A percentile compares a stretch with the other conserved stretches of the same genome.
Evolutionary conservation across 495 filamentous ascomycete species (phyloP).

Genomic region (Elasticomyces elasticus): DNA sequence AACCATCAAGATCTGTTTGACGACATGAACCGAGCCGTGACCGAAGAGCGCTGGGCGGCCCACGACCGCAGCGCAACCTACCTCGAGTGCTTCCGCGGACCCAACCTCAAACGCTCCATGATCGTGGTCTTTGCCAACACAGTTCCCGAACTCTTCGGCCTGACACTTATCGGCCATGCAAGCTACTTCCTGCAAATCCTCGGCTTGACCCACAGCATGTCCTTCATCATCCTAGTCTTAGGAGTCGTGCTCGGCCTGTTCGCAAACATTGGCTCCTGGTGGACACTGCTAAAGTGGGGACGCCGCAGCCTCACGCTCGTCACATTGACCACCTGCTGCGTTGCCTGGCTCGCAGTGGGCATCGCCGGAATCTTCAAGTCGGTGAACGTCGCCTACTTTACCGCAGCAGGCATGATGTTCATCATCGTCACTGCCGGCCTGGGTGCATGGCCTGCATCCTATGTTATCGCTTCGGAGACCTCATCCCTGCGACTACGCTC

Average conservation of each 20-base stretch:
- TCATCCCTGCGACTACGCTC: slow-evolving; percentile 65
- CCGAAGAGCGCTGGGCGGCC: not conserved
- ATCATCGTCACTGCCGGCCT: slow-evolving; percentile 59
- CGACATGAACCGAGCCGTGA: not conserved
- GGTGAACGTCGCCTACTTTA: slow-evolving; percentile 28
- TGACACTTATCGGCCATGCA: slow-evolving; percentile 46
- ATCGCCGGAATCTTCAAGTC: slow-evolving; percentile 41
- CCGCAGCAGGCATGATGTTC: slow-evolving; percentile 59
- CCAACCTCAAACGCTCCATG: slow-evolving; percentile 28
- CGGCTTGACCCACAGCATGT: slow-evolving; percentile 44
- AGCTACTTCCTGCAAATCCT: slow-evolving; percentile 57
- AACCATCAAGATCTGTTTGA: slow-evolving; percentile 3
- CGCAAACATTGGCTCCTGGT: slow-evolving; percentile 61
- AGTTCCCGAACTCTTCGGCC: slow-evolving; percentile 11
- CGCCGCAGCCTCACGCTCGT: slow-evolving; percentile 60
- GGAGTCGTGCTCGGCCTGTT: slow-evolving; percentile 59
- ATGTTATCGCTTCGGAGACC: slow-evolving; percentile 65
- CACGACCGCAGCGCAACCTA: not conserved
- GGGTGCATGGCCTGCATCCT: slow-evolving; percentile 56
- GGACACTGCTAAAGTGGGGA: slow-evolving; percentile 58
- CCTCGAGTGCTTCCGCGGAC: slow-evolving; percentile 28
- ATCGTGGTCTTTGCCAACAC: slow-evolving; percentile 23
- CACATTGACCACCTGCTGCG: slow-evolving; percentile 55
- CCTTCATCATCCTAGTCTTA: slow-evolving; percentile 55
- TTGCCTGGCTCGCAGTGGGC: slow-evolving; percentile 61